Conservation (phyloP, 2,329 filamentous ascomycete species). For the Colletotrichum limetticola region DNA sequence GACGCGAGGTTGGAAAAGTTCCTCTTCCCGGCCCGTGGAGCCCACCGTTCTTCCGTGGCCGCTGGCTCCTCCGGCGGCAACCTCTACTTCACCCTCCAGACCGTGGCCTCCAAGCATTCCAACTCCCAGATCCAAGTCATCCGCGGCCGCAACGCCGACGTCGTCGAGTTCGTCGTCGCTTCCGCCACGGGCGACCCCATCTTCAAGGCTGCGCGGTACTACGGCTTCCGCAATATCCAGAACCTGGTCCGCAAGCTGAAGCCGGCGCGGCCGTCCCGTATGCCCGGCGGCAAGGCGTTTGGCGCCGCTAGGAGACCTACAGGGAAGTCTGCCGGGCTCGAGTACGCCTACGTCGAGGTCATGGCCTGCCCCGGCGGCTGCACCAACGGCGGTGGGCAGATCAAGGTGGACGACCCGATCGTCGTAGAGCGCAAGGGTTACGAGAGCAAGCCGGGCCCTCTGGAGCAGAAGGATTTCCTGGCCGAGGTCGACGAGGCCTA, state of each 20-base stretch:
- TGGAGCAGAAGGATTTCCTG: constrained; percentile 89
- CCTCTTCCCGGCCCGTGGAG: constrained; percentile 70
- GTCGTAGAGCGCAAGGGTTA: constrained; percentile 61
- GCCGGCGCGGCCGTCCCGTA: constrained; percentile 79
- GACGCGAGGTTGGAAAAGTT: constrained; percentile 77
- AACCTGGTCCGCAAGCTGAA: constrained; percentile 95
- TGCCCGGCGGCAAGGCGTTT: constrained; percentile 78
- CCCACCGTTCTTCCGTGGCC: constrained; percentile 57
- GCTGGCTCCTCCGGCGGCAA: constrained; percentile 91
- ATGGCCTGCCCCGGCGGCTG: constrained; percentile 99
- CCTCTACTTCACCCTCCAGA: constrained; percentile 83
- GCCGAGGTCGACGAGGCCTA: constrained; percentile 88
- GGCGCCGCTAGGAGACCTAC: constrained; percentile 64
- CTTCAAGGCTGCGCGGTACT: constrained; percentile 89
- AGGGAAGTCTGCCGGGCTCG: constrained; percentile 62
- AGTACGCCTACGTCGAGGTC: constrained; percentile 95
- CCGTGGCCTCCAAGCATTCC: constrained; percentile 75
- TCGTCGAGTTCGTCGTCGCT: constrained; percentile 83
- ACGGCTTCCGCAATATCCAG: constrained; percentile 98
- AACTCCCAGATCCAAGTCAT: constrained; percentile 77
- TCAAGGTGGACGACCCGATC: constrained; percentile 86
- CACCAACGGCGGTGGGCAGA: constrained; percentile 96
- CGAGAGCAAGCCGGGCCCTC: constrained; percentile 70
- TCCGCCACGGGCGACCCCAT: constrained; percentile 67
- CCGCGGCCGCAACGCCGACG: constrained; percentile 89